phyloP scores from a whole-genome alignment of 208 protist species.

The Acanthamoeba lugdunensis region DNA sequence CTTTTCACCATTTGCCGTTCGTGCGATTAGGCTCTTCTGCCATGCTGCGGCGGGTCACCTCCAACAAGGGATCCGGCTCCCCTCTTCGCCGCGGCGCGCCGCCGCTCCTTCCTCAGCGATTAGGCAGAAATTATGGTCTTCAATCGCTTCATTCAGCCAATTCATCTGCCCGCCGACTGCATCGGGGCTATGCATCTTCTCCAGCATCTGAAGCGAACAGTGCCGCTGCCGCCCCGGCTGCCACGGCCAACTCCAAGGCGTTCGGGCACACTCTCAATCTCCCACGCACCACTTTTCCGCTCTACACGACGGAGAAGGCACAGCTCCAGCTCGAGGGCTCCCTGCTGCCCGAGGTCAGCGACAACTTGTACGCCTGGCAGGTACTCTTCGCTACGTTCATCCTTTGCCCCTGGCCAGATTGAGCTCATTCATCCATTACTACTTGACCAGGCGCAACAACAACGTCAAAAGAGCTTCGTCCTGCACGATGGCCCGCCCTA shows the following conservation, averaged over 20 bases:
- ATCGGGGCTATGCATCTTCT: too few relatives aligned
- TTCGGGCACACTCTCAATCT: conserved; percentile 54
- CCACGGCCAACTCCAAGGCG: conserved; percentile 35
- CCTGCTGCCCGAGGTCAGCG: background rate
- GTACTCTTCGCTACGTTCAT: background rate
- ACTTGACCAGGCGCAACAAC: background rate
- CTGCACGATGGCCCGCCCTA: conserved; percentile 92
- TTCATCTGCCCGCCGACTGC: background rate
- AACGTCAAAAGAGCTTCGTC: conserved; percentile 79
- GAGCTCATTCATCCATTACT: background rate
- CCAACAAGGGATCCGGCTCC: too few relatives aligned
- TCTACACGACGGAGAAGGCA: conserved; percentile 16
- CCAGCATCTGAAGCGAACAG: background rate
- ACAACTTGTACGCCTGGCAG: conserved; percentile 41
- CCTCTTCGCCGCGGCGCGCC: too few relatives aligned
- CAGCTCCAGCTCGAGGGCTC: conserved; percentile 19
- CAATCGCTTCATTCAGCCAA: background rate
- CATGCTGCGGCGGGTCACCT: too few relatives aligned
- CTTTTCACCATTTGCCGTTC: too few relatives aligned
- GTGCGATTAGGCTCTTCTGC: too few relatives aligned
- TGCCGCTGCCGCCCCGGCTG: background rate
- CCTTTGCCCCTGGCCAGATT: background rate
- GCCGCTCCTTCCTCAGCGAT: too few relatives aligned
- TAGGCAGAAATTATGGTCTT: background rate
- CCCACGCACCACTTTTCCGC: conserved; percentile 11